Evolutionary conservation across 352 stramenopile species (phyloP), one percentile per base, ranked within the genome.

Genomic region (Pythium volutum): DNA sequence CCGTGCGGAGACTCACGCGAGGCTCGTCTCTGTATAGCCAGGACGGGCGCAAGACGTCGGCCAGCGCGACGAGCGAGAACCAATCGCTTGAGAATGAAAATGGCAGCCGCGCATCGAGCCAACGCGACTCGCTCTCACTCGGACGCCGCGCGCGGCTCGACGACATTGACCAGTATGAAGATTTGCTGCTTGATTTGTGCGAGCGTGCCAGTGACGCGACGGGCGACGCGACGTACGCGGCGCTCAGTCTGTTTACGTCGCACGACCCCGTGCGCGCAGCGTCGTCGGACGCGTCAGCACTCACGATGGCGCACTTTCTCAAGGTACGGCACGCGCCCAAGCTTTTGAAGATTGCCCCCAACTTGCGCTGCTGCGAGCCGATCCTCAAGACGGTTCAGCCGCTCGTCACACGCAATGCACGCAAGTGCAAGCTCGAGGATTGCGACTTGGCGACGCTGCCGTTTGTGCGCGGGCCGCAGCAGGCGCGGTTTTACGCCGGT

Each of bases 401-500:
- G 4, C 54, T 92, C 11, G 59, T 78, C 38, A 88, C 80, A 31
- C 75, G 76, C 15, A 77, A 92, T 60, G 70, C 75, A 15, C 68
- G 70, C 2, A 48, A 52, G 1, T 60, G 58, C 36, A 49, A 68
- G 6, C 36, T 71, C 22, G 72, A 67, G 12, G 69, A 55, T 29
- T 84, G 76, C 46, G 81, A 85, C 22, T 87, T 89, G 20, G 54
- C 67, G 12, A 64, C 74, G n/a, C 64, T 91, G 0, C 79, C 84
- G 29, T 79, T 93, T 39, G 84, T 93, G 2, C 64, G 79, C 39
- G 84, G 82, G 0, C 81, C 84, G 1, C 84, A 93, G 53, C 75
- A 83, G 33, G 77, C 77, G 14, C 76, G 72, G 20, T 92, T 91
- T 60, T 93, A 93, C 61, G 79, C 77, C 3, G 80, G 82, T 1